Conservation (phyloP, 495 filamentous ascomycete species). For the Pyrenopolyporus hunteri region DNA sequence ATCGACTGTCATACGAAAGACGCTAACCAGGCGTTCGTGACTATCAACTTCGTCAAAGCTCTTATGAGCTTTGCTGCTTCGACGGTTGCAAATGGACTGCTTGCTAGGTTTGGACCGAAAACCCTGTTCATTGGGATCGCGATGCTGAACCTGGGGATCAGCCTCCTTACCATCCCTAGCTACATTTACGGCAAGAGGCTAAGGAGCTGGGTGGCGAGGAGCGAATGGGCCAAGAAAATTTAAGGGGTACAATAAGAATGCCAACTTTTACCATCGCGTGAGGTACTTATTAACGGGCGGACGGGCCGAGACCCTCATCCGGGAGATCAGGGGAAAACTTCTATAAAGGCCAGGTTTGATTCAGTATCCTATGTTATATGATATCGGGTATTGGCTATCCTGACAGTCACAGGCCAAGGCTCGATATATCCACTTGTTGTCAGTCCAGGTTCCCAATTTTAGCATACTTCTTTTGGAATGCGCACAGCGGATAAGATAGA, state of each 20-base stretch:
- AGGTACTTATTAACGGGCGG: not conserved
- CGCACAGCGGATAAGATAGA: not conserved
- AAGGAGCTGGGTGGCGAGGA: slow-evolving; percentile 37
- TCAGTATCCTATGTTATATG: not conserved
- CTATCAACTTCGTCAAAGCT: slow-evolving; percentile 38
- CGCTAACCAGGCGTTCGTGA: slow-evolving; percentile 40
- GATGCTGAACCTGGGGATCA: slow-evolving; percentile 40
- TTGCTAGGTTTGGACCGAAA: slow-evolving; percentile 34
- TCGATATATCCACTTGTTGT: too few relatives aligned
- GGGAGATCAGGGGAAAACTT: not conserved
- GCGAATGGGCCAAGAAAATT: slow-evolving; percentile 34
- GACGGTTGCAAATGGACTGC: slow-evolving; percentile 41
- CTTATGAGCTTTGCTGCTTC: slow-evolving; percentile 41
- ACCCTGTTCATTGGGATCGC: slow-evolving; percentile 40
- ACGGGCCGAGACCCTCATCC: not conserved
- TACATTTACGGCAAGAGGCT: slow-evolving; percentile 47
- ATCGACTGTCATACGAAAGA: slow-evolving; percentile 39
- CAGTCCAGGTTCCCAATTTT: too few relatives aligned
- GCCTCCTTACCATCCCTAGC: slow-evolving; percentile 42
- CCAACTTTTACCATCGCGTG: not conserved
- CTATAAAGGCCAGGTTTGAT: too few relatives aligned
- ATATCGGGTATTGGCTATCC: too few relatives aligned
- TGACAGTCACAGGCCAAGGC: too few relatives aligned
- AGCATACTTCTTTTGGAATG: too few relatives aligned
- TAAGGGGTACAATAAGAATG: slow-evolving; percentile 1